These are phyloP conservation scores for Agaricus sinodeliciosus DNA, from an alignment of 768 basidiomycete genomes.

Conservation along the genomic window DNA sequence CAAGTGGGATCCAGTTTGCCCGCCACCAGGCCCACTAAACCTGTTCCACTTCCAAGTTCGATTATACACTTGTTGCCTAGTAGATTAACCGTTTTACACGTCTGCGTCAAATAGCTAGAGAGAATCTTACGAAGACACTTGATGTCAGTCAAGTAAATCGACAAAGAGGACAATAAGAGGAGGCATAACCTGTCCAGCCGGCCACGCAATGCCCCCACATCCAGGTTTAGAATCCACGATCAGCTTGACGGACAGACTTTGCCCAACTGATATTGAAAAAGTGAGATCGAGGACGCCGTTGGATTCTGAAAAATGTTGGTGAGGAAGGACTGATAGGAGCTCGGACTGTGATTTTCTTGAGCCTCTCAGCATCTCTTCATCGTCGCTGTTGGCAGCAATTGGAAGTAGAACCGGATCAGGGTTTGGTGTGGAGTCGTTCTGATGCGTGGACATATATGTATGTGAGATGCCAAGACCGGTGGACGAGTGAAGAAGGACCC, in stretches of 20 bases:
- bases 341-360: constrained; percentile 21
- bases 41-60: constrained; percentile 89
- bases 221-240: constrained; percentile 77
- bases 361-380: constrained; percentile 4
- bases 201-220: constrained; percentile 91
- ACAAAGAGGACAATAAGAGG: constrained; percentile 4
- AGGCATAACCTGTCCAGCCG: constrained; percentile 72
- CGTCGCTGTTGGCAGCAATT: neutral
- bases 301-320: constrained; percentile 41
- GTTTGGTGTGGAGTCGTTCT: neutral
- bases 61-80: constrained; percentile 55
- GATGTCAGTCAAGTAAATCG: constrained; percentile 9
- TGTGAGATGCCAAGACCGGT: constrained; percentile 25
- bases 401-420: neutral
- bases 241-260: constrained; percentile 35
- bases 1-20: constrained; percentile 51
- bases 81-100: constrained; percentile 32
- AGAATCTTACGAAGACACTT: constrained; percentile 52
- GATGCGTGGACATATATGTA: constrained; percentile 20
- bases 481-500: too few species aligned
- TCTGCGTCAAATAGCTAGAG: constrained; percentile 61
- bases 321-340: constrained; percentile 37
- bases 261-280: constrained; percentile 21
- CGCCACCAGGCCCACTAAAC: constrained; percentile 84
- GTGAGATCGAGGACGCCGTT: constrained; percentile 42